Percentiles rank a stretch among this genome's conserved stretches.
Conservation (phyloP, 2,329 filamentous ascomycete species). For the Aspergillus fumigatiaffinis region DNA sequence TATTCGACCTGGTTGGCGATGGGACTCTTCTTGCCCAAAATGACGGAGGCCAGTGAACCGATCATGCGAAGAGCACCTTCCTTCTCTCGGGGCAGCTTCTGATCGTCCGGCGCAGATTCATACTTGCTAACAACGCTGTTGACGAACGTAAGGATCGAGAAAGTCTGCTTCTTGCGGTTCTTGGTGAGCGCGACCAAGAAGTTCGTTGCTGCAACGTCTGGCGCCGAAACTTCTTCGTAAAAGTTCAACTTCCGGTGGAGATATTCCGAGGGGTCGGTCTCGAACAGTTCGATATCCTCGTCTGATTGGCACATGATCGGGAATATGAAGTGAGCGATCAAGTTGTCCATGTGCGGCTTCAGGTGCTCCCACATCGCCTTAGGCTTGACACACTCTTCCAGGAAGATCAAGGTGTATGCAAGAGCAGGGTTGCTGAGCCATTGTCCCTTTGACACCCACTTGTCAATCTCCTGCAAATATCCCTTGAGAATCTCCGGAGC, state of each 20-base stretch:
- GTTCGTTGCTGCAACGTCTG: constrained; percentile 92
- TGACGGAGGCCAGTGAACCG: constrained; percentile 86
- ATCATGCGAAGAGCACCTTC: constrained; percentile 97
- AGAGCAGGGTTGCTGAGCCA: constrained; percentile 95
- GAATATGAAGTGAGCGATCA: constrained; percentile 93
- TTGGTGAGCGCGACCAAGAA: constrained; percentile 95
- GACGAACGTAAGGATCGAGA: constrained; percentile 89
- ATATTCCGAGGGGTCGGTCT: constrained; percentile 93
- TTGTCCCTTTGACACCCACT: constrained; percentile 90
- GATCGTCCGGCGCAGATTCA: constrained; percentile 74
- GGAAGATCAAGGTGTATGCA: constrained; percentile 88
- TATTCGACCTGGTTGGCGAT: constrained; percentile 98
- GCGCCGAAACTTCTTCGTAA: constrained; percentile 93
- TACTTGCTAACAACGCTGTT: constrained; percentile 94
- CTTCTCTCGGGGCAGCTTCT: constrained; percentile 93
- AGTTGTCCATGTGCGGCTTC: constrained; percentile 86
- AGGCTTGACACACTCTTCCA: constrained; percentile 95
- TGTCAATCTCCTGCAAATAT: constrained; percentile 91
- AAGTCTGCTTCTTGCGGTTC: constrained; percentile 90
- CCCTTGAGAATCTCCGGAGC: constrained; percentile 95
- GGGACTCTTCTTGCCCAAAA: constrained; percentile 95
- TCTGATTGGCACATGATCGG: constrained; percentile 88
- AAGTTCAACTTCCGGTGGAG: constrained; percentile 96
- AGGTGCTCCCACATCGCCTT: constrained; percentile 96
- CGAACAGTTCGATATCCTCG: constrained; percentile 90